These are phyloP conservation scores for Heritiera fomes DNA, from an alignment of 345 rosid species.

Conservation along the genomic window DNA sequence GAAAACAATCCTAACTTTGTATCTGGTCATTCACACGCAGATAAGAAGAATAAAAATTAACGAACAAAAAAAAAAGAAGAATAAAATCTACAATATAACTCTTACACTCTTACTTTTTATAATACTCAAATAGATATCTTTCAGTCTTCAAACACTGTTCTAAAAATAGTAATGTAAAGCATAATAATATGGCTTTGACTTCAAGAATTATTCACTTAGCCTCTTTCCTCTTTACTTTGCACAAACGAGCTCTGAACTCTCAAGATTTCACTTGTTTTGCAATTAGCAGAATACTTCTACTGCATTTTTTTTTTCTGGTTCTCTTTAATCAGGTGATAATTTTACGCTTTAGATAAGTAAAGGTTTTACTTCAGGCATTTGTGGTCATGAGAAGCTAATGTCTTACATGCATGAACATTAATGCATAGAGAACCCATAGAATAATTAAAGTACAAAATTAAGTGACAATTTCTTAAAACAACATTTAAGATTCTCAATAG, in stretches of 20 bases:
- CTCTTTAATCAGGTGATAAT: background rate
- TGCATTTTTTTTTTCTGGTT: background rate
- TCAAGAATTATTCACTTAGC: background rate
- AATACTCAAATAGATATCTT: background rate
- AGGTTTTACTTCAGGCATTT: background rate
- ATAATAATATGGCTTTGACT: background rate
- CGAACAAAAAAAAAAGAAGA: background rate
- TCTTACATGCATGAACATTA: background rate
- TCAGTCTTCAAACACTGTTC: background rate
- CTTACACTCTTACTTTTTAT: background rate
- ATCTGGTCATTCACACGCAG: background rate
- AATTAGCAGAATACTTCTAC: background rate
- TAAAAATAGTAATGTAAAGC: background rate
- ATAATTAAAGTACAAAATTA: background rate
- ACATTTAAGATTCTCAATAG: background rate
- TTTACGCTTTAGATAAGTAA: background rate
- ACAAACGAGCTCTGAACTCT: background rate
- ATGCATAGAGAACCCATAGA: background rate
- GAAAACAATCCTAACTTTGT: background rate
- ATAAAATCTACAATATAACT: background rate
- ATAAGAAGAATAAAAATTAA: background rate
- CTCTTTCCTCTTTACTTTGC: background rate
- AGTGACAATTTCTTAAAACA: background rate
- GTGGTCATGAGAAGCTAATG: background rate
- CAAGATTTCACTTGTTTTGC: background rate